These are phyloP conservation scores for Debaryomycetaceae sp. DNA, from an alignment of 1,139 yeast genomes.

Conservation along the genomic window DNA sequence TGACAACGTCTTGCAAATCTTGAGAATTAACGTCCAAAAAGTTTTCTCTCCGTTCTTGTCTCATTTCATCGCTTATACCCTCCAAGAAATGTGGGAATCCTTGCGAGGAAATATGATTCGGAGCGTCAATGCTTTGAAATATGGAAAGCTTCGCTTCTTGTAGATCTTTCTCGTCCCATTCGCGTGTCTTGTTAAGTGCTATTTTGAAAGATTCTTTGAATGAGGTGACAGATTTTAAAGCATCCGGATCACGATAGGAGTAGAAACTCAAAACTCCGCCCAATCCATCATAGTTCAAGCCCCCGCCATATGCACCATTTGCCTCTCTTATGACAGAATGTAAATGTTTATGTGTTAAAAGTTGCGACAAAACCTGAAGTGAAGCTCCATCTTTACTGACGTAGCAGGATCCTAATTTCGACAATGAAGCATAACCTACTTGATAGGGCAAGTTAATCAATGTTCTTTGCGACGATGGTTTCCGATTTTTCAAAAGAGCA, in stretches of 20 bases:
- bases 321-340: conserved; percentile 91
- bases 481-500: background rate
- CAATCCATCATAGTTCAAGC: conserved; percentile 76
- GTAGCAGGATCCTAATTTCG: conserved; percentile 66
- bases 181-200: conserved; percentile 41
- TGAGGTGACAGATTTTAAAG: conserved; percentile 61
- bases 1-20: conserved; percentile 64
- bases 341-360: conserved; percentile 76
- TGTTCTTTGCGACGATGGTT: conserved; percentile 22
- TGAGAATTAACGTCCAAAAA: conserved; percentile 60
- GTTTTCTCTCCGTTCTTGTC: conserved; percentile 73
- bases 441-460: conserved; percentile 80
- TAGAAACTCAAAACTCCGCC: conserved; percentile 80
- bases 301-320: conserved; percentile 98
- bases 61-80: conserved; percentile 74
- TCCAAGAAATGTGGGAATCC: conserved; percentile 65
- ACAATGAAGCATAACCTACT: conserved; percentile 77
- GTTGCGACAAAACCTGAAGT: conserved; percentile 75
- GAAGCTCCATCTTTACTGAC: conserved; percentile 76
- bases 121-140: conserved; percentile 91
- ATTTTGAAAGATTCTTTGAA: conserved; percentile 56
- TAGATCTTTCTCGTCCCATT: conserved; percentile 56
- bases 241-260: conserved; percentile 93
- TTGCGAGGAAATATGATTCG: conserved; percentile 75
- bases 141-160: conserved; percentile 88